Evolutionary conservation across 1,284 basidiomycete species (phyloP).

Genomic region (Pseudozyma sp.): DNA sequence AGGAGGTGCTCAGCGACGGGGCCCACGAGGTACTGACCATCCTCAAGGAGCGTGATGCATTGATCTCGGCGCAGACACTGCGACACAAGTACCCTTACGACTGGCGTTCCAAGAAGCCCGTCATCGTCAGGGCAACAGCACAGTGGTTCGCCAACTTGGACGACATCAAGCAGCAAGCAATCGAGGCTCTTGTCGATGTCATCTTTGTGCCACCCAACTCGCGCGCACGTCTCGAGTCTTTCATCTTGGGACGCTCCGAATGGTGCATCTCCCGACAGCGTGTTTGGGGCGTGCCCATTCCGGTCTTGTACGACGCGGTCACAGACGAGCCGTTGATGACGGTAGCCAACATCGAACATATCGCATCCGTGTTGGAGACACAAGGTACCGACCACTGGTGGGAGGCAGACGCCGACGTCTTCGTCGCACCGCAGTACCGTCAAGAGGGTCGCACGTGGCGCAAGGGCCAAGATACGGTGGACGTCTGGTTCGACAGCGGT

Average conservation of each 20-base stretch:
- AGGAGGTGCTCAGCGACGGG: slow-evolving; percentile 80
- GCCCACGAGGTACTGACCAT: slow-evolving; percentile 76
- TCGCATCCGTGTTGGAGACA: slow-evolving; percentile 78
- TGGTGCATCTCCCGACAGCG: slow-evolving; percentile 99
- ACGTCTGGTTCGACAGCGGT: slow-evolving; percentile 99
- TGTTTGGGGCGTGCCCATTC: slow-evolving; percentile 97
- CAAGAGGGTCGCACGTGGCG: slow-evolving; percentile 38
- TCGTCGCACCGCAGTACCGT: slow-evolving; percentile 70
- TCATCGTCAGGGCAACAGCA: slow-evolving; percentile 94
- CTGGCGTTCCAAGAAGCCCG: slow-evolving; percentile 93
- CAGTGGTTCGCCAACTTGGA: slow-evolving; percentile 98
- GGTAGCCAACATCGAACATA: slow-evolving; percentile 78
- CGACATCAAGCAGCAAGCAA: slow-evolving; percentile 81
- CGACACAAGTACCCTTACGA: slow-evolving; percentile 95
- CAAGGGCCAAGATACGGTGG: slow-evolving; percentile 88
- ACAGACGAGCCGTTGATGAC: slow-evolving; percentile 77
- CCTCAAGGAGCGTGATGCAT: slow-evolving; percentile 71
- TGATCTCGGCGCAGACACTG: slow-evolving; percentile 78
- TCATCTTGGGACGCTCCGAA: slow-evolving; percentile 87
- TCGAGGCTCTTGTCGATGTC: slow-evolving; percentile 79
- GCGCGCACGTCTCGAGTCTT: slow-evolving; percentile 79
- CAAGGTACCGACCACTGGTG: slow-evolving; percentile 91
- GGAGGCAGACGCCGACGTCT: slow-evolving; percentile 84
- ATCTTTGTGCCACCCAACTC: slow-evolving; percentile 77
- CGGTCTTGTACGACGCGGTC: slow-evolving; percentile 80